Conservation (phyloP, 192 early-diverging fungal species). For the Umbelopsis sp. region DNA sequence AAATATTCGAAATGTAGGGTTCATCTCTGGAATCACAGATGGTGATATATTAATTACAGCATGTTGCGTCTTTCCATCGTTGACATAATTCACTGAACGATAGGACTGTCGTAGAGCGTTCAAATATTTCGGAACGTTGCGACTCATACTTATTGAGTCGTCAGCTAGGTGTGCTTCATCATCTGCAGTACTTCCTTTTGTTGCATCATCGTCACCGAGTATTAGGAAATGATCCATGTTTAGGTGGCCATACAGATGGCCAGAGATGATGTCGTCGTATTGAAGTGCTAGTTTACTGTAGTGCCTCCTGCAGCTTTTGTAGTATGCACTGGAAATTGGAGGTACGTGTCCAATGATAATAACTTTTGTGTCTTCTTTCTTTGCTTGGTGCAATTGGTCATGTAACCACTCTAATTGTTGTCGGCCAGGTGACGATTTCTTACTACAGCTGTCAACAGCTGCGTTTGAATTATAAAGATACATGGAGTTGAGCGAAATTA, state of each 20-base stretch:
- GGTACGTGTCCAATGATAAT: conserved; percentile 41
- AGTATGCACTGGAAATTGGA: conserved; percentile 25
- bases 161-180: conserved; percentile 1
- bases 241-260: conserved; percentile 25
- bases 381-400: conserved; percentile 21
- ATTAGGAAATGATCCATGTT: conserved; percentile 36
- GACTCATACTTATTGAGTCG: background rate
- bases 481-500: conserved; percentile 49
- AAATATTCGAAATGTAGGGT: conserved; percentile 36
- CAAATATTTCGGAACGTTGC: conserved; percentile 28
- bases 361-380: conserved; percentile 17
- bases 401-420: conserved; percentile 33
- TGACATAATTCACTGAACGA: conserved; percentile 7
- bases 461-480: conserved; percentile 36
- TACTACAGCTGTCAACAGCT: conserved; percentile 22
- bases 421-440: conserved; percentile 10
- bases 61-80: conserved; percentile 11
- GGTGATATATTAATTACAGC: conserved; percentile 31
- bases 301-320: conserved; percentile 15
- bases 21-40: conserved; percentile 37
- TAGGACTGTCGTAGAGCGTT: conserved; percentile 21
- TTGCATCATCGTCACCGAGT: conserved; percentile 8
- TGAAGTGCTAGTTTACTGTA: conserved; percentile 21
- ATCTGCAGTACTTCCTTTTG: background rate
- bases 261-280: conserved; percentile 22